Base-by-base conservation (phyloP, 108 stramenopile species). In the Skeletonema marinoi region DNA sequence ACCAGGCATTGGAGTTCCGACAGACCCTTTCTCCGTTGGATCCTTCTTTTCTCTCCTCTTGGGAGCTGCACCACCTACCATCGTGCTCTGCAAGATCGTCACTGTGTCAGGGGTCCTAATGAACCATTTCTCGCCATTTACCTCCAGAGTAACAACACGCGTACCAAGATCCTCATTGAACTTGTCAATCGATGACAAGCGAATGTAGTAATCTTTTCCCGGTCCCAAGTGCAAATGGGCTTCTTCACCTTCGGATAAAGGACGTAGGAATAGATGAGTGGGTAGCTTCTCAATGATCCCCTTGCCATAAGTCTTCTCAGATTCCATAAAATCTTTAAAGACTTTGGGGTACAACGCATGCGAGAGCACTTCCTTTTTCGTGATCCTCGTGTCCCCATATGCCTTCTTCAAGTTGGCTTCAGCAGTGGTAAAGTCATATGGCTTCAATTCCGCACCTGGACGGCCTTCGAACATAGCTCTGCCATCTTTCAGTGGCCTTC, bases 1-100 rank as follows among this genome's bases (percentile, higher is more conserved):
- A 48, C 91, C 90, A 63, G 88, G 90, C 90, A 94, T 92, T 41
- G 90, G 88, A 4, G 90, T 78, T n/a, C 88, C 90, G 12, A 92
- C 85, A 12, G 74, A 66, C 9, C 88, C 90, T 30, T 69, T 70
- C 31, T 38, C 51, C 6, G 75, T 66, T 6, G 78, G 62, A 42
- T 77, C 75, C 35, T 72, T 80, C 72, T 82, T 82, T 30, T 68
- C 80, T 32, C 81, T 31, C 13, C 72, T 63, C 32, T 71, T 73
- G 1, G 42, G 17, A 10, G 66, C 39, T 6, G 68, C 65, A 36
- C 70, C 84, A 19, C 74, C 74, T 3, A 56, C 54, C 31, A 62
- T 66, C 19, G 29, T 33, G 30, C 48, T 70, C 25, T 68, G 38
- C 35, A 86, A 61, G 11, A 63, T 31, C 21, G 90, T 89, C 25